Evolutionary conservation across 2,329 filamentous ascomycete genomes (phyloP).

Genomic region (Xylogone sp.): DNA sequence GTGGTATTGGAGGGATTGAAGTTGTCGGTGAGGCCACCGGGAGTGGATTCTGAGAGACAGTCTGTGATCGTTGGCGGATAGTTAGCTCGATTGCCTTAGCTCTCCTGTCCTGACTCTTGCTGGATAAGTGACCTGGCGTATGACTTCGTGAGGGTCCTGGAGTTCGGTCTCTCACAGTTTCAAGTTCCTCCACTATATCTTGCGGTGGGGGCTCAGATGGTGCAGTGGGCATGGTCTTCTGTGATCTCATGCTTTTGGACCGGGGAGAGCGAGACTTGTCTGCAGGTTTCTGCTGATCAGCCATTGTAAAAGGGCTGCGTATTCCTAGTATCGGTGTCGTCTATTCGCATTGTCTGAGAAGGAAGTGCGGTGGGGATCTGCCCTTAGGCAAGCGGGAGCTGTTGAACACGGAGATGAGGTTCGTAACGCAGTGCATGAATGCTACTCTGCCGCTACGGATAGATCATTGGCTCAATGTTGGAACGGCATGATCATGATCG

Average conservation of each 20-base stretch:
- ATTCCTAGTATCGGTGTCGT: conserved; percentile 12
- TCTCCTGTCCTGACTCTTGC: conserved; percentile 44
- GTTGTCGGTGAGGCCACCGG: conserved; percentile 13
- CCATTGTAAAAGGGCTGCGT: conserved; percentile 25
- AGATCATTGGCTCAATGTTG: background rate
- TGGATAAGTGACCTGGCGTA: conserved; percentile 57
- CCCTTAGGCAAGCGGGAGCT: background rate
- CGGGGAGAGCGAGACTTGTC: conserved; percentile 28
- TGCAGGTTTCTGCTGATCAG: conserved; percentile 23
- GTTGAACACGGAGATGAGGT: background rate
- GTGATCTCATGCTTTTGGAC: conserved; percentile 44
- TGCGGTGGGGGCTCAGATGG: conserved; percentile 30
- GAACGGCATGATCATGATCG: background rate
- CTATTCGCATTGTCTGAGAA: conserved; percentile 22
- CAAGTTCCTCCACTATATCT: conserved; percentile 33
- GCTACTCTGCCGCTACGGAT: background rate
- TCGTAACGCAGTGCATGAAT: background rate
- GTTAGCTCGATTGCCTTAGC: conserved; percentile 25
- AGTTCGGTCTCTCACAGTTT: conserved; percentile 30
- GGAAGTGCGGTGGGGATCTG: background rate
- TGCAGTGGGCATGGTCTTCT: conserved; percentile 44
- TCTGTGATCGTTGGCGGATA: conserved; percentile 29
- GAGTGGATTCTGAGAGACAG: conserved; percentile 23
- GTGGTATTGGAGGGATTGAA: conserved; percentile 13
- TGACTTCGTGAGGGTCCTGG: conserved; percentile 48